Evolutionary conservation across 345 rosid genomes (phyloP).

Genomic region (Eucalyptus regnans): DNA sequence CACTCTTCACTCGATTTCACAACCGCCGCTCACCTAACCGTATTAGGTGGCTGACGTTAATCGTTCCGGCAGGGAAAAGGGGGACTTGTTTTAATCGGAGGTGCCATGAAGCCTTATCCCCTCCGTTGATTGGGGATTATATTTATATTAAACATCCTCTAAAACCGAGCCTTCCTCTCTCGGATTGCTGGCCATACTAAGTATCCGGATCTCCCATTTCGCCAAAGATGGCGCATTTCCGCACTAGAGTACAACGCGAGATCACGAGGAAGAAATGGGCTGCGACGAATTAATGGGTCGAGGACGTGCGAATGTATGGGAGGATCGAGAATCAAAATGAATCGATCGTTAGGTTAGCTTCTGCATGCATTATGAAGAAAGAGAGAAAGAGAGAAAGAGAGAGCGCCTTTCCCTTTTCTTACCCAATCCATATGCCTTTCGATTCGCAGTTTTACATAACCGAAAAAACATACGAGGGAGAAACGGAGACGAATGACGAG

Average conservation of each 20-base stretch:
- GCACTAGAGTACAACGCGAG: not conserved
- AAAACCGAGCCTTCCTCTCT: not conserved
- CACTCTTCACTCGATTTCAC: not conserved
- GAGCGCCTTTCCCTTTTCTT: not conserved
- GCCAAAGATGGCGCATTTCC: not conserved
- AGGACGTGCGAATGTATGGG: not conserved
- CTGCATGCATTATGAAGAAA: not conserved
- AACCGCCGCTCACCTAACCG: not conserved
- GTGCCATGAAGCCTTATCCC: too few relatives aligned
- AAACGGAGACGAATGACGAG: not conserved
- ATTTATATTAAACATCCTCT: not conserved
- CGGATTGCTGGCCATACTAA: not conserved
- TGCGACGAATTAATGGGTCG: not conserved
- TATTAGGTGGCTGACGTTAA: not conserved
- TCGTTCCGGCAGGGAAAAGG: not conserved
- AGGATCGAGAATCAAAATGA: not conserved
- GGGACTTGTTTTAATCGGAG: not conserved
- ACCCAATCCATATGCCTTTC: too few relatives aligned
- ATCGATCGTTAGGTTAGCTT: not conserved
- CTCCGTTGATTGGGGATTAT: not conserved
- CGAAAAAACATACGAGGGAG: rapidly evolving
- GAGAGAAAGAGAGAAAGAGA: too few relatives aligned
- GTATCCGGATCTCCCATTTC: not conserved
- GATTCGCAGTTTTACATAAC: not conserved
- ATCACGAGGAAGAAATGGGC: not conserved